Conservation (phyloP, 345 rosid genomes). For the Sonneratia alba region DNA sequence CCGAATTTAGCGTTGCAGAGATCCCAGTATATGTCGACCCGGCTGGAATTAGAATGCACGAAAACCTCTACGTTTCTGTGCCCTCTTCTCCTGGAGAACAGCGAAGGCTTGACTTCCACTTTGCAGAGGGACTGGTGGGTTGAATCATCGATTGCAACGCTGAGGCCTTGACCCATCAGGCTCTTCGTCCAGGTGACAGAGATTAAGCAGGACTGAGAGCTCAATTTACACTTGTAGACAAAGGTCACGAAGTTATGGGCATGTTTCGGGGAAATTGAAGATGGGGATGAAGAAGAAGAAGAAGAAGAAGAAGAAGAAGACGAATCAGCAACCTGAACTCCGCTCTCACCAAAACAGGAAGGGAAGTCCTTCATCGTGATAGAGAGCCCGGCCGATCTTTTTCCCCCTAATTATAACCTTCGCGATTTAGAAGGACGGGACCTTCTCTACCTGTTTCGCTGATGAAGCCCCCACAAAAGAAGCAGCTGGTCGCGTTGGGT, state of each 20-base stretch:
- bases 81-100: slow-evolving; percentile 83
- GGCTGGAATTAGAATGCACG: slow-evolving; percentile 40
- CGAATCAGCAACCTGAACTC: slow-evolving; percentile 85
- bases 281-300: slow-evolving; percentile 20
- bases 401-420: too few relatives aligned
- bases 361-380: slow-evolving; percentile 78
- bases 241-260: slow-evolving; percentile 77
- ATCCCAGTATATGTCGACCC: slow-evolving; percentile 62
- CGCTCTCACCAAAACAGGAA: slow-evolving; percentile 94
- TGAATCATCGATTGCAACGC: slow-evolving; percentile 60
- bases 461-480: background rate
- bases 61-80: slow-evolving; percentile 21
- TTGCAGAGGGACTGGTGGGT: slow-evolving; percentile 50
- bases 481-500: background rate
- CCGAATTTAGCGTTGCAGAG: slow-evolving; percentile 69
- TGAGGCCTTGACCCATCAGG: slow-evolving; percentile 80
- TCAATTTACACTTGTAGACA: slow-evolving; percentile 59
- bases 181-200: slow-evolving; percentile 77
- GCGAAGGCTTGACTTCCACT: slow-evolving; percentile 85
- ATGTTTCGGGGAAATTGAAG: slow-evolving; percentile 43
- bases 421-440: too few relatives aligned
- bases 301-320: slow-evolving; percentile 39
- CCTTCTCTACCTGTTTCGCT: too few relatives aligned
- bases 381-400: background rate
- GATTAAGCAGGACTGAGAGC: slow-evolving; percentile 50